Conservation (phyloP, 352 stramenopile species). For the Globisporangium barbulae region DNA sequence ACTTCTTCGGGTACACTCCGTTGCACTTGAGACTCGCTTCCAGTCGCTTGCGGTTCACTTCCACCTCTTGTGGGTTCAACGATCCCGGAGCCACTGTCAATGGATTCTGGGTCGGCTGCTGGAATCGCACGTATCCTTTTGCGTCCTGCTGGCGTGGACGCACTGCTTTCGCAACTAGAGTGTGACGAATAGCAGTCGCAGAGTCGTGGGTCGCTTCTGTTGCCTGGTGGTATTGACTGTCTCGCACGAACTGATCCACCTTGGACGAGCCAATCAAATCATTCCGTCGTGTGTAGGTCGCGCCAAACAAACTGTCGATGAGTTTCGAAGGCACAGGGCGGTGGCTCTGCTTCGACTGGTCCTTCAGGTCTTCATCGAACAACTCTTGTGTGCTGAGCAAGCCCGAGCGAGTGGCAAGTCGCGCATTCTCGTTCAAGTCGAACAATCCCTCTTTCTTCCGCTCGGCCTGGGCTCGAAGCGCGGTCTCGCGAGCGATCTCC, state of each 20-base stretch:
- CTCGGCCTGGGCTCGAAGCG: slow-evolving; percentile 29
- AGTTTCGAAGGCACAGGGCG: slow-evolving; percentile 62
- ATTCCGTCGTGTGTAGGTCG: slow-evolving; percentile 22
- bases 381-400: slow-evolving; percentile 15
- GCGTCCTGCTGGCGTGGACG: neutral
- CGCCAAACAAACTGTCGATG: slow-evolving; percentile 72
- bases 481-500: slow-evolving; percentile 69
- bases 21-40: slow-evolving; percentile 62
- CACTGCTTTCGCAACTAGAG: slow-evolving; percentile 3
- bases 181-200: neutral
- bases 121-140: neutral
- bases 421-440: slow-evolving; percentile 38
- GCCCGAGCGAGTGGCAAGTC: slow-evolving; percentile 39
- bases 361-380: neutral
- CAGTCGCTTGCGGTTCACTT: slow-evolving; percentile 62
- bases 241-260: neutral
- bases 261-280: neutral
- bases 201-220: neutral
- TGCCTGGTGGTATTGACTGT: neutral
- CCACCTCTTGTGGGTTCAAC: slow-evolving; percentile 32
- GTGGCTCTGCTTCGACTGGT: slow-evolving; percentile 8
- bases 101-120: slow-evolving; percentile 4
- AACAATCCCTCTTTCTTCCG: slow-evolving; percentile 40
- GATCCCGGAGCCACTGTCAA: slow-evolving; percentile 3
- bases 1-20: slow-evolving; percentile 77